Percentiles rank a stretch among this genome's conserved stretches.
Conservation (phyloP, 805 yeast genomes). For the Lipomyces yamanashiensis region DNA sequence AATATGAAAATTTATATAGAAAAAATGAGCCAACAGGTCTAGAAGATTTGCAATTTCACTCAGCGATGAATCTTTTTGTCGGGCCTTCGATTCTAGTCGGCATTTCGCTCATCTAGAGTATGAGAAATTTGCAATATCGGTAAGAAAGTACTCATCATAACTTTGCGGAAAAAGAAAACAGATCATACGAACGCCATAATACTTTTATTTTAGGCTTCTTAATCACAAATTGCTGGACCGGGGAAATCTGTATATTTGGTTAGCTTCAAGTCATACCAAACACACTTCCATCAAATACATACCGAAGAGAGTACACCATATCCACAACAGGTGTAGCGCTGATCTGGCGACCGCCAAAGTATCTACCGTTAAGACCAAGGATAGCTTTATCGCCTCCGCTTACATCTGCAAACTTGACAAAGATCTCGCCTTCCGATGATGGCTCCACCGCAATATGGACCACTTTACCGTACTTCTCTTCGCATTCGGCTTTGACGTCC, state of each 20-base stretch:
- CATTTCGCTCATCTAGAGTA: background rate
- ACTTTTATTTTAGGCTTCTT: background rate
- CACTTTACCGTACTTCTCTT: slow-evolving; percentile 46
- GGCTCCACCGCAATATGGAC: slow-evolving; percentile 43
- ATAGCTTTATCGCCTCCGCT: slow-evolving; percentile 41
- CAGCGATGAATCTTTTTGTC: no score
- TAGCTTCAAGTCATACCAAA: background rate
- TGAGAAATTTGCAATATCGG: background rate
- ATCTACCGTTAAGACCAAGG: slow-evolving; percentile 45
- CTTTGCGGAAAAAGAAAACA: background rate
- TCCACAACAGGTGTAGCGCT: slow-evolving; percentile 43
- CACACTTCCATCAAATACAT: slow-evolving; percentile 9
- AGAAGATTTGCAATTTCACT: background rate
- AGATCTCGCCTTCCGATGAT: slow-evolving; percentile 44
- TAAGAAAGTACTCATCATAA: background rate
- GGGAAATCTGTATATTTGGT: slow-evolving; percentile 32
- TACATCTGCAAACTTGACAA: slow-evolving; percentile 41
- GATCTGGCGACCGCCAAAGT: slow-evolving; percentile 45
- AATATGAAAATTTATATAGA: background rate
- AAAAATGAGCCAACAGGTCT: background rate
- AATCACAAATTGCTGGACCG: slow-evolving; percentile 30
- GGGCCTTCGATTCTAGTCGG: no score
- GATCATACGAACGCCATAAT: background rate
- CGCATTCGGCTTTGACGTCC: slow-evolving; percentile 47
- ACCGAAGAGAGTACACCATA: slow-evolving; percentile 43